These are phyloP conservation scores for Suillus subaureus DNA, from an alignment of 768 basidiomycete genomes.

Conservation along the genomic window DNA sequence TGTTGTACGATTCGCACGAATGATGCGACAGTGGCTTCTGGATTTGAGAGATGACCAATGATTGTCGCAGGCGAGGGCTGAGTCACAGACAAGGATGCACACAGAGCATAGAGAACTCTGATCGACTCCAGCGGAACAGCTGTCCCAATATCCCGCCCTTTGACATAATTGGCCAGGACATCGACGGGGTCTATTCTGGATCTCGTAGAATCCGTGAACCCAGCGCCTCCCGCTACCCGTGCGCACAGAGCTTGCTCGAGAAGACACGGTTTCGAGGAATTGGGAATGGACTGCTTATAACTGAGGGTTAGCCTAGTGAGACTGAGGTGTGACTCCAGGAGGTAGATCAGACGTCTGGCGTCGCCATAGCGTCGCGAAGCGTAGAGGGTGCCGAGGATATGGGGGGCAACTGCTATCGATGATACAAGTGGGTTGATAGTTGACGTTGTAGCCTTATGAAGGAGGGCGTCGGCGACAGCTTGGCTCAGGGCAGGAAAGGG, in stretches of 20 bases:
- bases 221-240: constrained; percentile 52
- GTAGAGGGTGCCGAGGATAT: constrained; percentile 61
- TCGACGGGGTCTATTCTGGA: constrained; percentile 73
- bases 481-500: constrained; percentile 66
- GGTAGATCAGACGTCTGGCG: constrained; percentile 63
- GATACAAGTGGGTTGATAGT: constrained; percentile 82
- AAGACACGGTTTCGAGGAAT: constrained; percentile 54
- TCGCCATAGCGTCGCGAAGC: constrained; percentile 69
- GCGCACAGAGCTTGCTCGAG: constrained; percentile 79
- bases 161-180: constrained; percentile 67
- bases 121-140: constrained; percentile 68
- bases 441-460: constrained; percentile 75
- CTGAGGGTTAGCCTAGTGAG: constrained; percentile 65
- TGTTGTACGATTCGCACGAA: constrained; percentile 76
- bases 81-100: constrained; percentile 60
- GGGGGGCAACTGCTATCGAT: constrained; percentile 61
- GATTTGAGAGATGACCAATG: constrained; percentile 75
- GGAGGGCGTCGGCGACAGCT: constrained; percentile 67
- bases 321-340: constrained; percentile 67
- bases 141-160: constrained; percentile 61
- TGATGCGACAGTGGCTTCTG: constrained; percentile 67
- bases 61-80: constrained; percentile 72
- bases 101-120: constrained; percentile 44
- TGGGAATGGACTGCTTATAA: constrained; percentile 54
- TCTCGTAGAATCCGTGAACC: constrained; percentile 45